Evolutionary conservation across 306 rosid species (phyloP).

Genomic region (Styphnolobium japonicum): DNA sequence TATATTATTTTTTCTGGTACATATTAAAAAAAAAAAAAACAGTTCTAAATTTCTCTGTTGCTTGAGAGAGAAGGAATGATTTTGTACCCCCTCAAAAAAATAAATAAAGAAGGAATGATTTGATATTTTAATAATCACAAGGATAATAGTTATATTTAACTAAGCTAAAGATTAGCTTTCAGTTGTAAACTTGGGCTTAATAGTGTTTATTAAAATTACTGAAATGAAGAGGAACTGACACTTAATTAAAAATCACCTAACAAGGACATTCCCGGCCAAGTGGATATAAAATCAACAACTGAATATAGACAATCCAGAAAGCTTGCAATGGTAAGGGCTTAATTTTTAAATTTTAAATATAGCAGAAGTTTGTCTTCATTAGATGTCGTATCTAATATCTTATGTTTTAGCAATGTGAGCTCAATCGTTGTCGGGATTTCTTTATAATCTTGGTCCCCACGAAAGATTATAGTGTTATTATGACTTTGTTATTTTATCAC

Average conservation of each 20-base stretch:
- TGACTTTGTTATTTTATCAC: not conserved
- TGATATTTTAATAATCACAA: constrained; percentile 26
- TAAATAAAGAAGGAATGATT: not conserved
- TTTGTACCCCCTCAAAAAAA: too few species aligned
- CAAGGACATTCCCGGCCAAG: not conserved
- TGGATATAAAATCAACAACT: constrained; percentile 8
- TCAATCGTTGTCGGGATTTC: not conserved
- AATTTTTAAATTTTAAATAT: too few species aligned
- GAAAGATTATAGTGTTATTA: constrained; percentile 27
- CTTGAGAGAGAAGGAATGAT: not conserved
- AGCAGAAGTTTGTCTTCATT: constrained; percentile 13
- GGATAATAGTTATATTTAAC: constrained; percentile 18
- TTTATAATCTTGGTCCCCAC: constrained; percentile 20
- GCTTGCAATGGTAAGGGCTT: not conserved
- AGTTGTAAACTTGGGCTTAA: not conserved
- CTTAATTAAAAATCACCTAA: not conserved
- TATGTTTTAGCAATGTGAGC: not conserved
- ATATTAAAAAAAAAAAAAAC: too few species aligned
- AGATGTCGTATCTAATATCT: constrained; percentile 13
- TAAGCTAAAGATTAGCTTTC: not conserved
- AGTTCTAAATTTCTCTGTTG: not conserved
- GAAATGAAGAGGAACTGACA: not conserved
- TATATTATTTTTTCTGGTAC: too few species aligned
- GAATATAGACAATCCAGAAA: not conserved
- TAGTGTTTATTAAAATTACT: not conserved